Percentiles rank a stretch among this genome's conserved stretches.
These are phyloP conservation scores for Crithidia acanthocephali DNA, from an alignment of 208 protist species.

Conservation along the genomic window DNA sequence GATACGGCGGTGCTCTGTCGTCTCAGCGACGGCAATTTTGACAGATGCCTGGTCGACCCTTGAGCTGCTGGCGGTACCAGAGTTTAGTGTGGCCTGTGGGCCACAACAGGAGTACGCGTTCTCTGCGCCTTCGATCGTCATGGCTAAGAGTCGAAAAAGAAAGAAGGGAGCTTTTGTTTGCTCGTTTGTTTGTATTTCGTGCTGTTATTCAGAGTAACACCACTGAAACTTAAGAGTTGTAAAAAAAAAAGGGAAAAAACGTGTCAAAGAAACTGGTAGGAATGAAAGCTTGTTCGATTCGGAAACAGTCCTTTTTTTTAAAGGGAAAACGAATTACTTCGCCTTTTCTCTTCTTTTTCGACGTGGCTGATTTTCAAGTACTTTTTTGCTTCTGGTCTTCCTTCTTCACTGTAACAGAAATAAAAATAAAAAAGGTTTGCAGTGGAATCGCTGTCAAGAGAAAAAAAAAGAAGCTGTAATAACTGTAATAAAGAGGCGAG, in stretches of 20 bases:
- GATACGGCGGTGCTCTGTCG: not conserved
- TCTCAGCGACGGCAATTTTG: not conserved
- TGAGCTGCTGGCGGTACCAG: not conserved
- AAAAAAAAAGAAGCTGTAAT: conserved; percentile 3
- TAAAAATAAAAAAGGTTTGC: not conserved
- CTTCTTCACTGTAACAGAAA: not conserved
- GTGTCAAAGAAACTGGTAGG: not conserved
- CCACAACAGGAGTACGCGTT: conserved; percentile 13
- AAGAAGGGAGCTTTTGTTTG: not conserved
- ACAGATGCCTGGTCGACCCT: not conserved
- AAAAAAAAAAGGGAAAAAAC: conserved; percentile 5
- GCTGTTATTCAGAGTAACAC: too few relatives aligned
- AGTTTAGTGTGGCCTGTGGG: conserved; percentile 1
- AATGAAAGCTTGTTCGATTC: not conserved
- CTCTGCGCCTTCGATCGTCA: conserved; percentile 13
- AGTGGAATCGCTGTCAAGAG: not conserved
- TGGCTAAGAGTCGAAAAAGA: not conserved
- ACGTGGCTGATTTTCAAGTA: not conserved
- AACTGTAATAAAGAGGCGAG: not conserved
- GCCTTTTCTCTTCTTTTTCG: not conserved
- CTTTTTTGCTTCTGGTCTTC: not conserved
- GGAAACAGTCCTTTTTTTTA: not conserved
- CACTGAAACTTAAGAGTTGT: too few relatives aligned
- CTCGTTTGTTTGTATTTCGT: too few relatives aligned
- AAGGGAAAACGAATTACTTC: conserved; percentile 2